Evolutionary conservation across 352 stramenopile species (phyloP).

Genomic region (Phytophthora chlamydospora): DNA sequence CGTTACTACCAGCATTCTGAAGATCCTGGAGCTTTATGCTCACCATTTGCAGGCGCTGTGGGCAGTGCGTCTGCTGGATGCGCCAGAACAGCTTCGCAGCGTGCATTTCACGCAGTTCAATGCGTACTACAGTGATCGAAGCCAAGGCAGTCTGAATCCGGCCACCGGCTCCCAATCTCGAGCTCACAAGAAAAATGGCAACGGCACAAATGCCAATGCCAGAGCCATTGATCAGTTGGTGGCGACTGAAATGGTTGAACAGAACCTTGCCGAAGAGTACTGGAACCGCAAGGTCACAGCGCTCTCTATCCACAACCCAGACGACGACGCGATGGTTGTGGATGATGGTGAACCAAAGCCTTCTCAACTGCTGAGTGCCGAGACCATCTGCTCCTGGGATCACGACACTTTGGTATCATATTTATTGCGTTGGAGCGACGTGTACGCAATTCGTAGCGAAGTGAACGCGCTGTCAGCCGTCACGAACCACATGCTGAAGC

Average conservation of each 20-base stretch:
- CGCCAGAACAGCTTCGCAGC: conserved; percentile 50
- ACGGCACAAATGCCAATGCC: not conserved
- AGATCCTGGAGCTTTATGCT: conserved; percentile 65
- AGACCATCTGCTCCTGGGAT: conserved; percentile 46
- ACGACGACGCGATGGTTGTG: conserved; percentile 17
- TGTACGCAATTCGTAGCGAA: conserved; percentile 45
- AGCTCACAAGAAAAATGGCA: not conserved
- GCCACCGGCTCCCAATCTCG: conserved; percentile 10
- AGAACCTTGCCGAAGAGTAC: conserved; percentile 42
- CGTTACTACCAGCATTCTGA: conserved; percentile 63
- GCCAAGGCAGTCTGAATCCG: conserved; percentile 33
- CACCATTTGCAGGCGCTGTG: conserved; percentile 66
- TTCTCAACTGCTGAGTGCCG: conserved; percentile 18
- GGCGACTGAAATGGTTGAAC: conserved; percentile 34
- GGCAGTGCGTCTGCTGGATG: conserved; percentile 47
- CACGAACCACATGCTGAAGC: conserved; percentile 43
- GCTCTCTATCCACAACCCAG: conserved; percentile 16
- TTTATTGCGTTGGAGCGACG: conserved; percentile 55
- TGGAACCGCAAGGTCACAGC: conserved; percentile 50
- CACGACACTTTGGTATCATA: conserved; percentile 31
- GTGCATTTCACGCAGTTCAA: conserved; percentile 75
- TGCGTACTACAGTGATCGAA: conserved; percentile 72
- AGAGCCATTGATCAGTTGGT: conserved; percentile 20
- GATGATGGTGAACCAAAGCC: conserved; percentile 1
- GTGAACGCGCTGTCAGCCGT: conserved; percentile 43